A percentile compares a stretch with the other conserved stretches of the same genome.
Conservation (phyloP, 768 basidiomycete genomes). For the Mycena venus region DNA sequence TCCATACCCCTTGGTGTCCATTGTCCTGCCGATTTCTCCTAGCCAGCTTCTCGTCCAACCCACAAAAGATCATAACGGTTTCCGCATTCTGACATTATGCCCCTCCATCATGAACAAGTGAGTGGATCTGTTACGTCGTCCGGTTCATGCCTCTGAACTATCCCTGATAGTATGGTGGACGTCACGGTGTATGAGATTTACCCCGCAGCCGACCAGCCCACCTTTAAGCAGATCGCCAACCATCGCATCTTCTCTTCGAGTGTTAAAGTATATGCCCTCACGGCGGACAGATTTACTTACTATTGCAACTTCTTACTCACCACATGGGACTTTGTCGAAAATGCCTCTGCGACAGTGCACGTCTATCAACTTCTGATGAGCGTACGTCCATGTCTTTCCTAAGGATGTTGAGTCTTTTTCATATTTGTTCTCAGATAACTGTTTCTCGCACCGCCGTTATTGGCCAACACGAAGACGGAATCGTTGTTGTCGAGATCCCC, state of each 20-base stretch:
- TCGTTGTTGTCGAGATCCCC: slow-evolving; percentile 18
- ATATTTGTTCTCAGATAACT: neutral
- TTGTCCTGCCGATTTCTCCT: neutral
- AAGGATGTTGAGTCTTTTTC: neutral
- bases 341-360: slow-evolving; percentile 13
- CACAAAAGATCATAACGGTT: neutral
- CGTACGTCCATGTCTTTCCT: neutral
- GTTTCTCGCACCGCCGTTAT: slow-evolving; percentile 13
- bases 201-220: neutral
- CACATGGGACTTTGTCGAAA: slow-evolving; percentile 22
- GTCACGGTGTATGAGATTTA: slow-evolving; percentile 20
- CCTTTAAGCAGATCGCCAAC: neutral
- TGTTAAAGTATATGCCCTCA: neutral
- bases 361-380: neutral
- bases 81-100: slow-evolving; percentile 4
- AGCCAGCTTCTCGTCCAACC: slow-evolving; percentile 18
- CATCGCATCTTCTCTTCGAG: neutral
- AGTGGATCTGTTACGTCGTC: neutral
- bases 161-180: neutral
- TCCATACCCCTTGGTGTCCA: slow-evolving; percentile 27
- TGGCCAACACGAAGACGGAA: neutral
- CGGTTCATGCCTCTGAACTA: neutral
- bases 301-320: slow-evolving; percentile 10
- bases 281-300: slow-evolving; percentile 16
- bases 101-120: neutral